Evolutionary conservation across 106 monocot genomes (phyloP).

Genomic region (Cymbidium sinense): DNA sequence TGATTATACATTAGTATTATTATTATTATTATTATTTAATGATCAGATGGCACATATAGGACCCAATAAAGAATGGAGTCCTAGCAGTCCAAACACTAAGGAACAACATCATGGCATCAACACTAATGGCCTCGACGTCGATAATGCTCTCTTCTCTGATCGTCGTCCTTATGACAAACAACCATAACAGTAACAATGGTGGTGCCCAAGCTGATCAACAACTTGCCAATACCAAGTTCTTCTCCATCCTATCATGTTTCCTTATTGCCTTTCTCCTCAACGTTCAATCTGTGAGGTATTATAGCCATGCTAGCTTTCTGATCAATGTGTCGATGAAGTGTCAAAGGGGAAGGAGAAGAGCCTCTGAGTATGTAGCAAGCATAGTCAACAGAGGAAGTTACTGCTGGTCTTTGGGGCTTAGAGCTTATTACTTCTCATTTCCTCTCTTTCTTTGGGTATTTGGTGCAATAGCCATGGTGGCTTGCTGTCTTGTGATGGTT

Average conservation of each 20-base stretch:
- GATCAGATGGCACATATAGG: conserved; percentile 26
- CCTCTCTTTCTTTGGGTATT: conserved; percentile 78
- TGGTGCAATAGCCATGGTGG: conserved; percentile 56
- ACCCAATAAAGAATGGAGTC: conserved; percentile 46
- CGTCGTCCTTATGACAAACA: conserved; percentile 43
- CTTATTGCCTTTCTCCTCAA: conserved; percentile 64
- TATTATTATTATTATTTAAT: too few relatives aligned
- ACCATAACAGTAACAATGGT: conserved; percentile 12
- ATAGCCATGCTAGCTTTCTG: conserved; percentile 72
- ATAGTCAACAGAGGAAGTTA: conserved; percentile 45
- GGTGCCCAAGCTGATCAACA: neutral
- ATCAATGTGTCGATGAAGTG: conserved; percentile 45
- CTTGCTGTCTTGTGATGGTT: conserved; percentile 33
- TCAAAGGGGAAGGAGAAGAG: neutral
- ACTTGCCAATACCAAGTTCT: conserved; percentile 37
- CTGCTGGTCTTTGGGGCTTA: conserved; percentile 76
- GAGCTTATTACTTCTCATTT: conserved; percentile 70
- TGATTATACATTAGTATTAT: too few relatives aligned
- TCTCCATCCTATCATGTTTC: conserved; percentile 66
- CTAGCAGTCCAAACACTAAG: conserved; percentile 70
- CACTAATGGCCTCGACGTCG: conserved; percentile 54
- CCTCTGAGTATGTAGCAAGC: conserved; percentile 37
- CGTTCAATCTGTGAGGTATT: conserved; percentile 74
- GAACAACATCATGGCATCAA: conserved; percentile 91
- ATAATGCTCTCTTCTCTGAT: conserved; percentile 68